A percentile compares a stretch with the other conserved stretches of the same genome.
These are phyloP conservation scores for Eurotiales sp. DNA, from an alignment of 2,329 filamentous ascomycete genomes.

Conservation along the genomic window DNA sequence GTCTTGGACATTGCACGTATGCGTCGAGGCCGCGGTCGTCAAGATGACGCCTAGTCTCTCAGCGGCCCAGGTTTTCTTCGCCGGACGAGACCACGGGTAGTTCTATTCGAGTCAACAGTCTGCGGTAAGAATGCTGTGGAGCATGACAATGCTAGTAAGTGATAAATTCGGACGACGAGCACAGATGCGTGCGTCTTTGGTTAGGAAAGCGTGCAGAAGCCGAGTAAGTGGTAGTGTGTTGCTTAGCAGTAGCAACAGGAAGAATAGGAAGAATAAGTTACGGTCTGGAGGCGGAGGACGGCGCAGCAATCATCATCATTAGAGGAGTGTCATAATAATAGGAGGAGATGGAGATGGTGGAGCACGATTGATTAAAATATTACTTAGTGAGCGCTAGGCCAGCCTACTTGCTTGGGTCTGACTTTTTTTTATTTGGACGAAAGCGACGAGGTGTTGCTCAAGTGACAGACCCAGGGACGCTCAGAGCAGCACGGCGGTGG, in stretches of 20 bases:
- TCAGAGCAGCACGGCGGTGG: not conserved
- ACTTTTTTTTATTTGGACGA: not conserved
- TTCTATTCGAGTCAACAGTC: not conserved
- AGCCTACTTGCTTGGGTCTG: too few relatives aligned
- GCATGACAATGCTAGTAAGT: not conserved
- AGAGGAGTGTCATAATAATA: too few relatives aligned
- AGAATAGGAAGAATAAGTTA: too few relatives aligned
- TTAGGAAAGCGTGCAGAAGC: too few relatives aligned
- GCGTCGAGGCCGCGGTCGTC: slow-evolving; percentile 10
- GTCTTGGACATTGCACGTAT: slow-evolving; percentile 13
- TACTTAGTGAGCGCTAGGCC: too few relatives aligned
- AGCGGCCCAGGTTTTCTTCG: not conserved
- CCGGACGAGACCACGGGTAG: too few relatives aligned
- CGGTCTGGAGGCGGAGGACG: too few relatives aligned
- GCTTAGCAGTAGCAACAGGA: too few relatives aligned
- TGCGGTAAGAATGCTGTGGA: not conserved
- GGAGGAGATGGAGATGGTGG: not conserved
- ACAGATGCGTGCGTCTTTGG: not conserved
- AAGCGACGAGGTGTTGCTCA: not conserved
- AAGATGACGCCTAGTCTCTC: slow-evolving; percentile 13
- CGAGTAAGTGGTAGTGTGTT: too few relatives aligned
- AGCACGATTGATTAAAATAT: too few relatives aligned
- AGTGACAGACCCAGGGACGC: too few relatives aligned
- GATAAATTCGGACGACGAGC: not conserved
- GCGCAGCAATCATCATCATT: too few relatives aligned